Conservation (phyloP, 805 yeast genomes). For the Candida berthetii region DNA sequence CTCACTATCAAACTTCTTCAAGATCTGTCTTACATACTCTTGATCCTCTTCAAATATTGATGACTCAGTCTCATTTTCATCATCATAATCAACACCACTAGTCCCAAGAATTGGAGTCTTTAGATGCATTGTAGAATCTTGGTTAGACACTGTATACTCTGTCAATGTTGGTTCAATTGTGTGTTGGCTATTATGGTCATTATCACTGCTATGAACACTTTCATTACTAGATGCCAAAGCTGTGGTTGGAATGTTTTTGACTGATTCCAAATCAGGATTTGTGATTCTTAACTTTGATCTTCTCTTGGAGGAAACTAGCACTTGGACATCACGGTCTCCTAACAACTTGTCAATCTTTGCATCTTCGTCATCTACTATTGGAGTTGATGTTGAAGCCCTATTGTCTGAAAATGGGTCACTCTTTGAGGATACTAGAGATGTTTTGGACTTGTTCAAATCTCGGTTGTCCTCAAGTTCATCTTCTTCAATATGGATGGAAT, state of each 20-base stretch:
- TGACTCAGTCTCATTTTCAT: too few species aligned
- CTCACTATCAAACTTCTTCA: neutral
- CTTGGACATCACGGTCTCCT: constrained; percentile 59
- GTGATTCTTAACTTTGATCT: constrained; percentile 52
- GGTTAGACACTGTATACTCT: neutral
- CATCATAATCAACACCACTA: neutral
- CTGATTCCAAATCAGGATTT: constrained; percentile 45
- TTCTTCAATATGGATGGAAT: constrained; percentile 15
- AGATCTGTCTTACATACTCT: neutral
- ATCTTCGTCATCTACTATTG: constrained; percentile 10
- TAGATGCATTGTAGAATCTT: neutral
- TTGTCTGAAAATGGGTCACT: constrained; percentile 1
- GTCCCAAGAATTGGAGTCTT: neutral
- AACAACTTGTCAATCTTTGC: constrained; percentile 35
- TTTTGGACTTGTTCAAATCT: constrained; percentile 11
- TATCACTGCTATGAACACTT: too few species aligned
- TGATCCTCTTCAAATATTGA: neutral
- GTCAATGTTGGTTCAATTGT: neutral
- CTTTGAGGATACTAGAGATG: constrained; percentile 4
- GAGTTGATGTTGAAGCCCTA: neutral
- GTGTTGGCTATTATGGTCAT: too few species aligned
- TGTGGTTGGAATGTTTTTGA: neutral
- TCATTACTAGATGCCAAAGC: too few species aligned
- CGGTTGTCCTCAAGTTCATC: constrained; percentile 17
- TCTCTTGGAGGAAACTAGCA: constrained; percentile 60